Evolutionary conservation across 1,284 basidiomycete genomes (phyloP).

Genomic region (Omphalotus olearius): DNA sequence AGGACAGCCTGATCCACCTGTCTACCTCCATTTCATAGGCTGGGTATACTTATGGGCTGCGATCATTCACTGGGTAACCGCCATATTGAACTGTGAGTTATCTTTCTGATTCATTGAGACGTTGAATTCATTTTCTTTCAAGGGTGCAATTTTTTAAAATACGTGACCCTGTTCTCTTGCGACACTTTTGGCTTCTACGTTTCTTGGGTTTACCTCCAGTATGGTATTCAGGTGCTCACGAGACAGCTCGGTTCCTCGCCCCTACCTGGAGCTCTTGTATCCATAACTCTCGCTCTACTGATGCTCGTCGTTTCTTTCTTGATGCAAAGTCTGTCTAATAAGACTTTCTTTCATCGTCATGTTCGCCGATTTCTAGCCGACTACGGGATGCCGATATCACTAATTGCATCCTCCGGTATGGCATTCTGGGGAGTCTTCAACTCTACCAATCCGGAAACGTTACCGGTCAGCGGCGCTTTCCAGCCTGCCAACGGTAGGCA

Average conservation of each 20-base stretch:
- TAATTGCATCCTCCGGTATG: conserved; percentile 69
- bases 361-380: conserved; percentile 76
- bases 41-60: conserved; percentile 96
- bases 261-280: conserved; percentile 59
- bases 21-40: conserved; percentile 84
- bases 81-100: conserved; percentile 73
- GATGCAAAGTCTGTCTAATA: conserved; percentile 64
- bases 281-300: conserved; percentile 72
- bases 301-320: conserved; percentile 74
- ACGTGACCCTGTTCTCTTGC: conserved; percentile 88
- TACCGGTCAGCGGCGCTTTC: conserved; percentile 71
- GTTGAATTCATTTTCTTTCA: conserved; percentile 7
- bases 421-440: conserved; percentile 86
- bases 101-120: not conserved
- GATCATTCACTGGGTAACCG: conserved; percentile 87
- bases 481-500: conserved; percentile 67
- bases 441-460: conserved; percentile 54
- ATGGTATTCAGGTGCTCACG: conserved; percentile 80
- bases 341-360: conserved; percentile 67
- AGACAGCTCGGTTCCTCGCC: conserved; percentile 53
- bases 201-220: conserved; percentile 85
- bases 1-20: conserved; percentile 51
- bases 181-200: conserved; percentile 95
- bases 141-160: conserved; percentile 83
- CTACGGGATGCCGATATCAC: conserved; percentile 86